phyloP scores from a whole-genome alignment of 2,329 filamentous ascomycete species.

The Davidsoniella australis region DNA sequence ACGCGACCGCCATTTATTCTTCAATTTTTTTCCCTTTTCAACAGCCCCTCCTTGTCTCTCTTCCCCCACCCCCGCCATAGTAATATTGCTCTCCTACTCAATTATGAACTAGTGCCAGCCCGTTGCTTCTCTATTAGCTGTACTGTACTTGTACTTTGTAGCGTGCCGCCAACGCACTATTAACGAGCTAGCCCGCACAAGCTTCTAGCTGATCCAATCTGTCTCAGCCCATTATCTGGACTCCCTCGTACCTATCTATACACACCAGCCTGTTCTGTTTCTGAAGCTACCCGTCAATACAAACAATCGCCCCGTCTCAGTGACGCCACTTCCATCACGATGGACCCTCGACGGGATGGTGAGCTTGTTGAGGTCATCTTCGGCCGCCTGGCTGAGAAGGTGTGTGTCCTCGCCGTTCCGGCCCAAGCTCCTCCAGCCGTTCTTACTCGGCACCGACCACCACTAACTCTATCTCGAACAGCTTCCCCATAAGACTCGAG shows the following conservation, averaged over 20 bases:
- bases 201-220: no score
- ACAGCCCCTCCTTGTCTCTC: background rate
- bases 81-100: background rate
- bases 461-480: slow-evolving; percentile 16
- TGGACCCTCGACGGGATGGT: slow-evolving; percentile 25
- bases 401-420: slow-evolving; percentile 20
- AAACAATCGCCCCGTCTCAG: background rate
- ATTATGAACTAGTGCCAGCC: no score
- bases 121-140: no score
- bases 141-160: no score
- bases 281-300: background rate
- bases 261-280: no score
- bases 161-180: no score
- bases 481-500: slow-evolving; percentile 48
- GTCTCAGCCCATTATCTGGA: no score
- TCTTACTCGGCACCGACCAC: background rate
- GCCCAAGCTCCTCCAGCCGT: slow-evolving; percentile 13
- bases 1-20: background rate
- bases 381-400: slow-evolving; percentile 41
- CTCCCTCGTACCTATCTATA: no score
- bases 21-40: background rate
- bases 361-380: slow-evolving; percentile 40
- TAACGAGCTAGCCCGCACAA: no score
- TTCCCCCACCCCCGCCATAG: background rate
- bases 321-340: slow-evolving; percentile 1